Percentiles rank a stretch among this genome's conserved stretches.
Conservation (phyloP, 1,284 basidiomycete genomes). For the Meira miltonrushii region DNA sequence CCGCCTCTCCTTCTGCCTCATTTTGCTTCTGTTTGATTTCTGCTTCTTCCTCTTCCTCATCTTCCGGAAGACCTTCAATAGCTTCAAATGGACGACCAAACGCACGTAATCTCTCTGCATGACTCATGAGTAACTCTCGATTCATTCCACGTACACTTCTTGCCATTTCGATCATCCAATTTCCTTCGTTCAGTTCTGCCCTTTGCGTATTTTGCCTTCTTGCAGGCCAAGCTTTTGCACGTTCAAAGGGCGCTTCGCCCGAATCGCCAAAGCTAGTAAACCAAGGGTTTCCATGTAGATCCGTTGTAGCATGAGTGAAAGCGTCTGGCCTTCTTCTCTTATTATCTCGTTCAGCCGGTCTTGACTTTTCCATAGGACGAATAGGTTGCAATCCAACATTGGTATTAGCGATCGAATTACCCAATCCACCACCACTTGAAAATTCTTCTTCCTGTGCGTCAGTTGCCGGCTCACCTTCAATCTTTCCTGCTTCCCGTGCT, state of each 20-base stretch:
- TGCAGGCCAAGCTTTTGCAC: constrained; percentile 34
- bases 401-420: constrained; percentile 4
- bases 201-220: constrained; percentile 32
- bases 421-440: constrained; percentile 17
- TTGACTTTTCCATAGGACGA: constrained; percentile 18
- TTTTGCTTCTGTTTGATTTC: background rate
- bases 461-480: constrained; percentile 47
- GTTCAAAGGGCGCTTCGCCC: constrained; percentile 42
- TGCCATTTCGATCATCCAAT: constrained; percentile 51
- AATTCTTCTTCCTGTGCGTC: constrained; percentile 23
- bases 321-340: constrained; percentile 36
- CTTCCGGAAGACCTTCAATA: constrained; percentile 2
- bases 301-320: constrained; percentile 32
- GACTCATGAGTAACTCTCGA: constrained; percentile 38
- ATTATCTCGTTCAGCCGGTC: constrained; percentile 35
- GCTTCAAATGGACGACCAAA: constrained; percentile 28
- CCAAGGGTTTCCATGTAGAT: constrained; percentile 40
- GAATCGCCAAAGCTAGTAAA: constrained; percentile 47
- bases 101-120: constrained; percentile 31
- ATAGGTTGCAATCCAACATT: constrained; percentile 10
- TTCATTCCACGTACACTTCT: constrained; percentile 47
- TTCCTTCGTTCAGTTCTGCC: constrained; percentile 44
- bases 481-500: constrained; percentile 57
- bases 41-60: background rate
- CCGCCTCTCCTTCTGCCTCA: background rate